Conservation (phyloP, 2,329 filamentous ascomycete species). For the Monilinia aucupariae region DNA sequence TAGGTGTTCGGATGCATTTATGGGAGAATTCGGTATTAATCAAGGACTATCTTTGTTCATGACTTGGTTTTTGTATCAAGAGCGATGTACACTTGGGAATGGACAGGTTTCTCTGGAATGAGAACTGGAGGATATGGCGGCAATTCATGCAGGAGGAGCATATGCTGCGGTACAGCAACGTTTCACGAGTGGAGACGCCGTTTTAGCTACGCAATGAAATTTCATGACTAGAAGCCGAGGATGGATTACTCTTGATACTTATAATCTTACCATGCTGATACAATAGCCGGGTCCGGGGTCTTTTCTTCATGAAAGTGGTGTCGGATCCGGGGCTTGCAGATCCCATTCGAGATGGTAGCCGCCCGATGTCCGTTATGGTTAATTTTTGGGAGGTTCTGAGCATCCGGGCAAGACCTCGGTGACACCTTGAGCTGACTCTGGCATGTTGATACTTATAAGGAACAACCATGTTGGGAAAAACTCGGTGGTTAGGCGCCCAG, state of each 20-base stretch:
- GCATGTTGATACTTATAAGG: no score
- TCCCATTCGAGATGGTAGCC: background rate
- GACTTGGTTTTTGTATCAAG: background rate
- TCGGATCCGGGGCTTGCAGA: background rate
- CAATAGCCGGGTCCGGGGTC: background rate
- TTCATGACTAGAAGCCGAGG: background rate
- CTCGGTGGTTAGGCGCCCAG: background rate
- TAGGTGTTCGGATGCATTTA: background rate
- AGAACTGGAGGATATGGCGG: background rate
- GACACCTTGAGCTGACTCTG: no score
- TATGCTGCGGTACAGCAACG: background rate
- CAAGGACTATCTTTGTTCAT: no score
- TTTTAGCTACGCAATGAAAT: background rate
- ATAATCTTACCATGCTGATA: background rate
- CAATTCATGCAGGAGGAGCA: background rate
- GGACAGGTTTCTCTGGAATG: background rate
- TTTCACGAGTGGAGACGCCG: background rate
- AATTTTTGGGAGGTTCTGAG: background rate
- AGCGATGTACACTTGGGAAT: no score
- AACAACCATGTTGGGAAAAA: background rate
- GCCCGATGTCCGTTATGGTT: background rate
- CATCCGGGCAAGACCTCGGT: no score
- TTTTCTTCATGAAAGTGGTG: slow-evolving; percentile 8
- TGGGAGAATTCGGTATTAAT: background rate
- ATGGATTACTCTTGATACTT: no score